A percentile compares a stretch with the other conserved stretches of the same genome.
phyloP scores from a whole-genome alignment of 108 stramenopile genomes.

The Cyclotella distinguenda region DNA sequence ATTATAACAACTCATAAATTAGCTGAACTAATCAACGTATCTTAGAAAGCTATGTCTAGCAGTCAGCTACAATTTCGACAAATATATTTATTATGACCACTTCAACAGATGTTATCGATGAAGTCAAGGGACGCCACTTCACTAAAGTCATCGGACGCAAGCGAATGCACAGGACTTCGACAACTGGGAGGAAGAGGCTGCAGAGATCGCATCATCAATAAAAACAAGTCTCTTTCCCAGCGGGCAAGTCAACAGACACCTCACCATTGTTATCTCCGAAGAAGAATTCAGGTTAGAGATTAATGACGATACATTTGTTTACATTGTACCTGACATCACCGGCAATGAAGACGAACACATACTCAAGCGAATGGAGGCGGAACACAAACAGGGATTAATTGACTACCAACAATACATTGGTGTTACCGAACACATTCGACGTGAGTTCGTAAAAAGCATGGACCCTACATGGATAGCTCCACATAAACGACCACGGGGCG shows the following conservation, averaged over 20 bases:
- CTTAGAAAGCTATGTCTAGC: constrained; percentile 1
- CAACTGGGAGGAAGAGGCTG: not conserved
- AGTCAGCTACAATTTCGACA: not conserved
- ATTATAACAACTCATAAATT: not conserved
- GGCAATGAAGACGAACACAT: not conserved
- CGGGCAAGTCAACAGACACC: not conserved
- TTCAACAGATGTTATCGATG: not conserved
- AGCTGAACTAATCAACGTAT: constrained; percentile 7
- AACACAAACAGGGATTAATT: not conserved
- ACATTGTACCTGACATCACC: constrained; percentile 3
- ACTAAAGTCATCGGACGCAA: constrained; percentile 8
- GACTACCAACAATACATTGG: not conserved
- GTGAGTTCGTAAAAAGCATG: not conserved
- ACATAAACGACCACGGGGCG: no score
- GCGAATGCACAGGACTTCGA: not conserved
- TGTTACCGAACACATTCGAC: not conserved
- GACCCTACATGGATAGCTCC: constrained; percentile 7
- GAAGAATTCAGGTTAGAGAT: not conserved
- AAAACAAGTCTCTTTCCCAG: not conserved
- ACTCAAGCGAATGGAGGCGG: not conserved
- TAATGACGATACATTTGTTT: not conserved
- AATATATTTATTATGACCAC: not conserved
- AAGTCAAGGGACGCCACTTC: not conserved
- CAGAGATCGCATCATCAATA: not conserved
- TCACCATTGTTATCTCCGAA: not conserved